phyloP scores from a whole-genome alignment of 2,329 filamentous ascomycete genomes.

The Zymoseptoria crescenta region DNA sequence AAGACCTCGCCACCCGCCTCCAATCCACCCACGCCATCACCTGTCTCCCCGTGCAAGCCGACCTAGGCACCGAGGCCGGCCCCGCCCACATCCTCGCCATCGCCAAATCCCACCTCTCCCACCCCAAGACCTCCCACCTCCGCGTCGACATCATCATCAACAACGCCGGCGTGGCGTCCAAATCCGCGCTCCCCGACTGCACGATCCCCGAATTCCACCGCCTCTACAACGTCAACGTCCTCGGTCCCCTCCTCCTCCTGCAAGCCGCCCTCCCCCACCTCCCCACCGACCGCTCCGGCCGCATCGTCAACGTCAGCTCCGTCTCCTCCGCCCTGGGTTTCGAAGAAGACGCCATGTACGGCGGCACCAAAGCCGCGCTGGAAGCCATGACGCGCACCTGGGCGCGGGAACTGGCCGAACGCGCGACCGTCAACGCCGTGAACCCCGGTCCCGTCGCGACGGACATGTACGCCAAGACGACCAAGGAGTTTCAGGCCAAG shows the following conservation, averaged over 20 bases:
- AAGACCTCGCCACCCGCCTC: slow-evolving; percentile 50
- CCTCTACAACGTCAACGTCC: slow-evolving; percentile 73
- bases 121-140: slow-evolving; percentile 48
- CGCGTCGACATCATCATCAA: slow-evolving; percentile 80
- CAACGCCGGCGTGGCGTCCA: slow-evolving; percentile 66
- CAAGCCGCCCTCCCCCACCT: slow-evolving; percentile 66
- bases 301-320: slow-evolving; percentile 55
- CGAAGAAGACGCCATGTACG: slow-evolving; percentile 53
- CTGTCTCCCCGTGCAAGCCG: slow-evolving; percentile 59
- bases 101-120: slow-evolving; percentile 51
- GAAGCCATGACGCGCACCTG: slow-evolving; percentile 64
- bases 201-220: slow-evolving; percentile 58
- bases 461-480: slow-evolving; percentile 55
- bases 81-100: slow-evolving; percentile 53
- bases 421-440: slow-evolving; percentile 57
- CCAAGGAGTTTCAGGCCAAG: slow-evolving; percentile 49
- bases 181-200: slow-evolving; percentile 58
- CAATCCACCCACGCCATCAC: slow-evolving; percentile 49
- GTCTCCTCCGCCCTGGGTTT: slow-evolving; percentile 53
- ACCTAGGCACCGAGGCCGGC: slow-evolving; percentile 56
- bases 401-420: slow-evolving; percentile 54
- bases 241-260: slow-evolving; percentile 69
- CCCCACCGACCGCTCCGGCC: slow-evolving; percentile 57
- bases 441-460: slow-evolving; percentile 60
- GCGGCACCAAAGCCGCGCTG: slow-evolving; percentile 58